Conservation (phyloP, 805 yeast species). For the Starmera caribaea region DNA sequence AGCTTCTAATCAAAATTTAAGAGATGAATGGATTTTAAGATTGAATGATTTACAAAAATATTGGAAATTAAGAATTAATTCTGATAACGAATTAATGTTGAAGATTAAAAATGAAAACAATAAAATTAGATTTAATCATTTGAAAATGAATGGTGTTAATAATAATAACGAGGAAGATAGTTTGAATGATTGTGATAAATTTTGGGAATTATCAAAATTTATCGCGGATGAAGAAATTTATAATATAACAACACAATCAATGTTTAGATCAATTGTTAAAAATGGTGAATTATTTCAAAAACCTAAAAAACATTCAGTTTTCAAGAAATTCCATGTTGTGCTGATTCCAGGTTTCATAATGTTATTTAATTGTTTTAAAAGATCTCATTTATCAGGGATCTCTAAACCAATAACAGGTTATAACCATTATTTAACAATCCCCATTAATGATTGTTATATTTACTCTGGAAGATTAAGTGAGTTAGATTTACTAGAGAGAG, state of each 20-base stretch:
- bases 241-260: constrained; percentile 47
- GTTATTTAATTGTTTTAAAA: constrained; percentile 40
- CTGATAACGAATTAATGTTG: constrained; percentile 30
- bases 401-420: constrained; percentile 40
- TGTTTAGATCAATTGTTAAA: constrained; percentile 49
- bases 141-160: constrained; percentile 46
- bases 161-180: constrained; percentile 33
- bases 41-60: constrained; percentile 36
- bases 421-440: constrained; percentile 45
- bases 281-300: constrained; percentile 67
- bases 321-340: constrained; percentile 49
- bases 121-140: constrained; percentile 7
- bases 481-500: constrained; percentile 41
- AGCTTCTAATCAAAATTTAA: constrained; percentile 37
- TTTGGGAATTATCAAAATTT: constrained; percentile 45
- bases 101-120: constrained; percentile 36
- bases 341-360: constrained; percentile 63
- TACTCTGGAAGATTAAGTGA: constrained; percentile 61
- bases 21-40: constrained; percentile 61
- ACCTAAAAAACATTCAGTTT: constrained; percentile 56
- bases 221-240: constrained; percentile 42
- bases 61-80: constrained; percentile 44
- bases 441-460: constrained; percentile 60
- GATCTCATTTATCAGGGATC: constrained; percentile 34
- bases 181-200: constrained; percentile 15